Evolutionary conservation across 2,329 filamentous ascomycete species (phyloP).

Genomic region (Cladophialophora psammophila): DNA sequence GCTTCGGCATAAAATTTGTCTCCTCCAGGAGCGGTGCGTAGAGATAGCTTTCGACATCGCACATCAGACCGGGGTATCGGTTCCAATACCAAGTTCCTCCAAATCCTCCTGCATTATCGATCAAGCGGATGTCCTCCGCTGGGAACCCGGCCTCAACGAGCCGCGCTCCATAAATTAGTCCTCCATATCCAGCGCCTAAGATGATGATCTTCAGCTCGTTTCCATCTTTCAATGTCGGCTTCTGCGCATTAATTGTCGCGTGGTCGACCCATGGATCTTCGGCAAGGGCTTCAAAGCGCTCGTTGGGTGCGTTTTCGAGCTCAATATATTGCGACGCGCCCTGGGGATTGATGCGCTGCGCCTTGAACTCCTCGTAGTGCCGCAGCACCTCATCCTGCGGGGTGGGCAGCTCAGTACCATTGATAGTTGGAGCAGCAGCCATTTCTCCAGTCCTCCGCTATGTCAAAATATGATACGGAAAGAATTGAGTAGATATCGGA

Average conservation of each 20-base stretch:
- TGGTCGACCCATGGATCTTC: slow-evolving; percentile 1
- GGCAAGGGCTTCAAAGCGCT: background rate
- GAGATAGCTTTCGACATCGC: slow-evolving; percentile 6
- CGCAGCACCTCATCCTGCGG: background rate
- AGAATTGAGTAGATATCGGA: background rate
- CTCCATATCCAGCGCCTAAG: slow-evolving; percentile 36
- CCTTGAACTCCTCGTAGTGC: background rate
- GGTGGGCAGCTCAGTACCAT: background rate
- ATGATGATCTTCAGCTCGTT: slow-evolving; percentile 14
- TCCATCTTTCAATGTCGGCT: background rate
- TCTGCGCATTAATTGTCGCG: background rate
- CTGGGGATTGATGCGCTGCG: background rate
- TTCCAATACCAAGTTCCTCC: slow-evolving; percentile 42
- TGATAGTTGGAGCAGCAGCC: too few species aligned
- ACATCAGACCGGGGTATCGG: slow-evolving; percentile 21
- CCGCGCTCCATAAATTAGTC: slow-evolving; percentile 25
- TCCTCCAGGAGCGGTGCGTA: slow-evolving; percentile 17
- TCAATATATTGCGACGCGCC: background rate
- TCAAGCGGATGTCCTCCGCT: slow-evolving; percentile 18
- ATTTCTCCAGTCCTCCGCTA: background rate
- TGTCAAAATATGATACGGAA: background rate
- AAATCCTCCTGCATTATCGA: slow-evolving; percentile 45
- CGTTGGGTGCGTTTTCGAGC: background rate
- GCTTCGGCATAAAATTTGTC: slow-evolving; percentile 23
- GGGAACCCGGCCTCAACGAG: slow-evolving; percentile 22